These are phyloP conservation scores for Naegleria lovaniensis DNA, from an alignment of 208 protist species.

Conservation along the genomic window DNA sequence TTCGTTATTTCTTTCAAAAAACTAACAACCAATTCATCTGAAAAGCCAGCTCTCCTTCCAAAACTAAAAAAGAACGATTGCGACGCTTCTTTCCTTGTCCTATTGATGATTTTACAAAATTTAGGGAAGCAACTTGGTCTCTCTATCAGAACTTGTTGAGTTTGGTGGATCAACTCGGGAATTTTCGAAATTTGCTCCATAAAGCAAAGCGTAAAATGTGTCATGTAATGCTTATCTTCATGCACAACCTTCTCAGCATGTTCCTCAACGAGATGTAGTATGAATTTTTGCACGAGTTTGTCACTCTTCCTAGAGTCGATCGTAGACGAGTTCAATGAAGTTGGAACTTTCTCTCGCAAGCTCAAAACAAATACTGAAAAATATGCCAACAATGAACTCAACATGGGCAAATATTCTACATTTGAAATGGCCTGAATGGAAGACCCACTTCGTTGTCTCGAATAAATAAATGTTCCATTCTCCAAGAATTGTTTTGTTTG, in stretches of 20 bases:
- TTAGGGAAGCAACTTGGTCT: background rate
- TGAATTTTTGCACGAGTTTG: background rate
- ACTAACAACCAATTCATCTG: background rate
- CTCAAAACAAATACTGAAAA: background rate
- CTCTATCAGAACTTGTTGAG: background rate
- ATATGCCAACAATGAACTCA: background rate
- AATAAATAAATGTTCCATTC: background rate
- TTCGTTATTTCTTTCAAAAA: too few species aligned
- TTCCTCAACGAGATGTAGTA: background rate
- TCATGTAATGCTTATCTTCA: background rate
- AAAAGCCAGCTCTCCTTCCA: background rate
- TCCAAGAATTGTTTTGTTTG: background rate
- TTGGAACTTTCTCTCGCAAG: background rate
- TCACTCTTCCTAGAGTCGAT: background rate
- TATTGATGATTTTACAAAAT: background rate
- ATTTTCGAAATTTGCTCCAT: background rate
- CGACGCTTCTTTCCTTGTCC: background rate
- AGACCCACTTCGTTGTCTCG: background rate
- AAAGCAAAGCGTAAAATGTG: background rate
- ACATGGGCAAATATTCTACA: conserved; percentile 1
- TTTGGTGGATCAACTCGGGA: background rate
- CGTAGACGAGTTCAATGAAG: too few species aligned
- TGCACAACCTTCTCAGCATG: background rate
- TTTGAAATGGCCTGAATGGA: background rate
- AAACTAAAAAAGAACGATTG: background rate